Base-by-base conservation (phyloP, 192 early-diverging fungal species). In the Gamsiella multidivaricata region DNA sequence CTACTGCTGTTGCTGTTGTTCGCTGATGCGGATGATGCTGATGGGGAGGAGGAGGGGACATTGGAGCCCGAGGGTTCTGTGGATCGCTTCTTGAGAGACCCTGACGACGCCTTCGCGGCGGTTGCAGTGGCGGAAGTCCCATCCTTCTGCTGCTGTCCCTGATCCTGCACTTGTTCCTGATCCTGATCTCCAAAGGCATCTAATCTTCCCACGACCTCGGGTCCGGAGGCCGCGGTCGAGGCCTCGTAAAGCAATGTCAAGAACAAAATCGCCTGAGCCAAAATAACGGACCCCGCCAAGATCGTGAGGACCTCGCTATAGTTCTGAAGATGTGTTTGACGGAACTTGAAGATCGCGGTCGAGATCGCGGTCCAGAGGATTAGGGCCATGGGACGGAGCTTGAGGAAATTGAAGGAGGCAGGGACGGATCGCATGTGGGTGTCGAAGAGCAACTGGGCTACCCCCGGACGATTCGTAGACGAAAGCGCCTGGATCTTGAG, bases 321-420 rank as follows among this genome's bases (percentile, higher is more conserved):
- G 45, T 56, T 54, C 14, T 25, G n/a, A 2, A 76, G 42, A 17
- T 9, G 36, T 0, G 73, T 76, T 20, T 47, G 22, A 20, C 73
- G 64, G 45, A 33, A 37, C 46, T 62, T 67, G 53, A 76, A 29
- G 11, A 68, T 61, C 4, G 41, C 49, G 6, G 65, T 76, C 2
- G 73, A 45, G 59, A 76, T 62, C 17, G 73, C 60, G 0, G 73
- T 76, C 73, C 73, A 76, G 45, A 76, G 58, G 0, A 76, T 17
- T 7, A 76, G 23, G n/a, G 65, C 58, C 15, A 68, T 47, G n/a
- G 73, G 73, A 8, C 73, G 64, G n/a, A 76, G 53, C 45, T 68
- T 67, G 43, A 76, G 50, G 18, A 68, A 50, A 17, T 68, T 55
- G 53, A 67, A 76, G 1, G 34, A 8, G 0, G 49, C 43, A 0